phyloP scores from a whole-genome alignment of 2,329 filamentous ascomycete genomes.

The Fusarium subglutinans region DNA sequence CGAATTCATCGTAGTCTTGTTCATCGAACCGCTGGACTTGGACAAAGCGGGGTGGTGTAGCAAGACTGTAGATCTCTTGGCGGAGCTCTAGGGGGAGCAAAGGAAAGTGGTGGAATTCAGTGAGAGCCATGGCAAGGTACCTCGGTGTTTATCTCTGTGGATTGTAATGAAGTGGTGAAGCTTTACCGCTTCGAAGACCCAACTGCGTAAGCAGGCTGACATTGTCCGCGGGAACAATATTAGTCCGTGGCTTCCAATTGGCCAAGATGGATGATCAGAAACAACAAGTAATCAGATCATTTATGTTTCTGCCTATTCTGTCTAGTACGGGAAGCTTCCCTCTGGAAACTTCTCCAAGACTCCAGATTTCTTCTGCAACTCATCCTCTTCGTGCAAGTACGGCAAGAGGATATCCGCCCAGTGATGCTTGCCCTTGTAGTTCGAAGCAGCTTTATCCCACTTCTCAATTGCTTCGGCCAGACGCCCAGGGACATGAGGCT shows the following conservation, averaged over 20 bases:
- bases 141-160: no score
- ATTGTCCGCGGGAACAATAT: neutral
- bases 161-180: neutral
- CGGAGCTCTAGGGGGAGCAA: neutral
- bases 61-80: neutral
- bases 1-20: neutral
- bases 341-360: slow-evolving; percentile 13
- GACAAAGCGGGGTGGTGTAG: neutral
- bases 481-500: slow-evolving; percentile 25
- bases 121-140: neutral
- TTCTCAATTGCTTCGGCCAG: slow-evolving; percentile 26
- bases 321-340: slow-evolving; percentile 17
- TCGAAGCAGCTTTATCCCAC: slow-evolving; percentile 23
- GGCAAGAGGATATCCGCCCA: slow-evolving; percentile 27
- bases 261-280: neutral
- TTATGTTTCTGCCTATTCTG: neutral
- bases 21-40: neutral
- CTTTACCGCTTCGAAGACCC: neutral
- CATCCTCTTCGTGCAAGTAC: slow-evolving; percentile 21
- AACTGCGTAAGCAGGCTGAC: neutral
- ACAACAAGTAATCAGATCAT: neutral
- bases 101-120: neutral
- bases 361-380: slow-evolving; percentile 6
- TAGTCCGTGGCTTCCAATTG: neutral
- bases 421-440: slow-evolving; percentile 30